These are phyloP conservation scores for Digitaria exilis DNA, from an alignment of 202 grass and related monocot species.

Conservation along the genomic window DNA sequence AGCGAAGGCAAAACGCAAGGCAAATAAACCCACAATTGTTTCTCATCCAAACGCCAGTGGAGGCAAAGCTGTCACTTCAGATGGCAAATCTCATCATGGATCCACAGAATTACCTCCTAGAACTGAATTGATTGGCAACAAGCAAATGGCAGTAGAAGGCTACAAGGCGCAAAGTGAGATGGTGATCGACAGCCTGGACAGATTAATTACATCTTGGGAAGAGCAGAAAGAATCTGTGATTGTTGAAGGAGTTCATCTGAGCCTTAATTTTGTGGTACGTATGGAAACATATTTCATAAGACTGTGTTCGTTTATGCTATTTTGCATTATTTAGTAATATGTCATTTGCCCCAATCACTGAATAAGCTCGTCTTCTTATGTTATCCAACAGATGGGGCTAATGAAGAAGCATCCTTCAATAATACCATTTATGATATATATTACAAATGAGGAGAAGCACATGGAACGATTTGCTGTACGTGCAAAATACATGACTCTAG, in stretches of 20 bases:
- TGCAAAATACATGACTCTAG: slow-evolving; percentile 98
- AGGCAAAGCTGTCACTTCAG: slow-evolving; percentile 44
- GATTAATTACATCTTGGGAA: slow-evolving; percentile 96
- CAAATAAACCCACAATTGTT: slow-evolving; percentile 66
- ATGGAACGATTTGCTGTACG: slow-evolving; percentile 96
- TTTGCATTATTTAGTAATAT: slow-evolving; percentile 11
- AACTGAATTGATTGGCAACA: slow-evolving; percentile 72
- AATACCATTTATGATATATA: slow-evolving; percentile 98
- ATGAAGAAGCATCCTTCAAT: slow-evolving; percentile 99
- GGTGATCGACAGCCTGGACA: slow-evolving; percentile 96
- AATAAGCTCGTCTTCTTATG: slow-evolving; percentile 23
- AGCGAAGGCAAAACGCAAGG: slow-evolving; percentile 83
- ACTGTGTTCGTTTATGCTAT: neutral
- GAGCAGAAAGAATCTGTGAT: slow-evolving; percentile 94
- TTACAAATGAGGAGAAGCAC: slow-evolving; percentile 94
- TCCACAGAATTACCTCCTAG: slow-evolving; percentile 52
- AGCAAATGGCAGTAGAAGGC: slow-evolving; percentile 93
- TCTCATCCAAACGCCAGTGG: slow-evolving; percentile 42
- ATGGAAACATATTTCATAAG: slow-evolving; percentile 3
- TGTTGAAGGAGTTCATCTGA: slow-evolving; percentile 96
- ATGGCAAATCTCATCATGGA: slow-evolving; percentile 42
- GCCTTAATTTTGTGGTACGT: slow-evolving; percentile 97
- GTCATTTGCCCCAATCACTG: slow-evolving; percentile 5
- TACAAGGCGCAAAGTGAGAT: slow-evolving; percentile 97
- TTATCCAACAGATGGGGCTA: slow-evolving; percentile 81